A percentile compares a stretch with the other conserved stretches of the same genome.
Conservation (phyloP, 129 eudicot genomes). For the Helichrysum umbraculigerum region DNA sequence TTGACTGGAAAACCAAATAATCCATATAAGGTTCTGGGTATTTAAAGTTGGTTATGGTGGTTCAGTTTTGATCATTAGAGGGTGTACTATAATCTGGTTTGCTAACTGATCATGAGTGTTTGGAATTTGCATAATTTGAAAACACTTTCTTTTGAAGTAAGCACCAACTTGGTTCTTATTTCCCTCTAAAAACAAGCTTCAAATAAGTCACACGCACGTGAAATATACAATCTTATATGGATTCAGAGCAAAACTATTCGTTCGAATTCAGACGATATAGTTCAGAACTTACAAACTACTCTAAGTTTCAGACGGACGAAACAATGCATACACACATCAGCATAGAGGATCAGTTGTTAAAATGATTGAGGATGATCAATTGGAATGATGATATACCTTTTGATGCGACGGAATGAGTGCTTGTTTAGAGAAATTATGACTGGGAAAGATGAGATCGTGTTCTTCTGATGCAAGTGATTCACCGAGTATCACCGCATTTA, state of each 20-base stretch:
- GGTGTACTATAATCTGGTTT: neutral
- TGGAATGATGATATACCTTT: constrained; percentile 38
- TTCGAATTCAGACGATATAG: neutral
- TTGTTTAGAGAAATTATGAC: constrained; percentile 40
- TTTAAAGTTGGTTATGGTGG: neutral
- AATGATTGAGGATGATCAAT: neutral
- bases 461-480: constrained; percentile 83
- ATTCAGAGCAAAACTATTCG: neutral
- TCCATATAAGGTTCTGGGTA: neutral
- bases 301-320: neutral
- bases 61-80: neutral
- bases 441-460: constrained; percentile 62
- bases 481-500: constrained; percentile 74
- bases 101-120: neutral
- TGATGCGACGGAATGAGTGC: constrained; percentile 53
- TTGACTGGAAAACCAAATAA: neutral
- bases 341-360: neutral
- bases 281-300: neutral
- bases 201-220: too few species aligned
- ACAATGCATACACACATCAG: neutral
- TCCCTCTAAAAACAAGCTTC: neutral
- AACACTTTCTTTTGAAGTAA: neutral
- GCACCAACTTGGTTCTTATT: neutral
- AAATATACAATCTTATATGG: neutral
- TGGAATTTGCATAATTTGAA: neutral